Base-by-base conservation (phyloP, 176 grass and related monocot genomes). In the Oropetium thomaeum region DNA sequence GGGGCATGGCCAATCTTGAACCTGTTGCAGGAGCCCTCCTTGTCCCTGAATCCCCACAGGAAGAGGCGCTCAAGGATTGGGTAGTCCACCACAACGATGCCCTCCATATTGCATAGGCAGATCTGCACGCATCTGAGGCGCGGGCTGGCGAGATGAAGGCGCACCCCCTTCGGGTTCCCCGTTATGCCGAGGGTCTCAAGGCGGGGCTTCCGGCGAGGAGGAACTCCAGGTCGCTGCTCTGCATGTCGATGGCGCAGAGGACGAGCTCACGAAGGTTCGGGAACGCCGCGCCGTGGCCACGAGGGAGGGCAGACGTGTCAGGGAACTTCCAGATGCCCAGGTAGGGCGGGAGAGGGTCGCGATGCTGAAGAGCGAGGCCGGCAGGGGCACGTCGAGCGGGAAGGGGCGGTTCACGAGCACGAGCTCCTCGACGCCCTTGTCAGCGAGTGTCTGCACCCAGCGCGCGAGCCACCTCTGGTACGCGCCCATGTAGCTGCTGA, bases 1-100 rank as follows among this genome's bases (percentile, higher is more conserved):
- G 77, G 65, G 53, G 65, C 77, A 47, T 25, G 37, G 8, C 12
- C 76, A 31, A 78, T 78, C 76, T 52, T 67, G 35, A 78, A 10
- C 49, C 49, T 68, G 48, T 19, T 17, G 9, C 39, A 70, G n/a
- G 40, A 45, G 30, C 54, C 66, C 15, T 19, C 16, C 16, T 67
- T 20, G 7, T 3, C 39, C 39, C 9, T 5, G 3, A 14, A 33
- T 0, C 1, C 30, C 42, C 23, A 32, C 0, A 78, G 14, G 34
- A 67, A 13, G 62, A 82, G 62, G 14, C 80, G 70, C n/a, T 82
- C 33, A 13, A 79, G 37, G 13, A 19, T 17, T 8, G 37, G 37
- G 51, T 35, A 13, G 38, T 58, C 29, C 38, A 79, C 64, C 27
- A 79, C 27, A 1, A 27, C 10, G 20, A 69, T 69, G 37, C 1